These are phyloP conservation scores for Iris macrosiphon DNA, from an alignment of 106 monocot genomes.

Conservation along the genomic window DNA sequence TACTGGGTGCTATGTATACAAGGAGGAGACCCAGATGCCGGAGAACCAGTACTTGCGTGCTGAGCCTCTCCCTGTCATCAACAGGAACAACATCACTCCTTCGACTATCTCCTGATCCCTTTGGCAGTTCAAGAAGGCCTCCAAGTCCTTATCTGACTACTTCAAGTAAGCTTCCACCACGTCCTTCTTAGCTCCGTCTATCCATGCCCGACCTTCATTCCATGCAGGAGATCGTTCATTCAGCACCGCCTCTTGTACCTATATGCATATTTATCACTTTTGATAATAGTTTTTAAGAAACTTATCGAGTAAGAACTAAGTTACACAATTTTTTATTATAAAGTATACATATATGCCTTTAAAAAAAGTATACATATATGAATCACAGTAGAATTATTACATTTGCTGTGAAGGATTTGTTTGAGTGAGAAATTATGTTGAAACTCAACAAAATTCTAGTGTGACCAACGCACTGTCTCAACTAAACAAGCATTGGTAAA, in stretches of 20 bases:
- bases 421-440: no score
- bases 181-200: conserved; percentile 41
- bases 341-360: no score
- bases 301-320: neutral
- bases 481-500: no score
- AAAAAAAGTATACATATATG: no score
- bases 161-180: conserved; percentile 38
- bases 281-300: neutral
- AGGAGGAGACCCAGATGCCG: no score
- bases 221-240: conserved; percentile 24
- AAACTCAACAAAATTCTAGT: no score
- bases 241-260: conserved; percentile 43
- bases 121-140: conserved; percentile 28
- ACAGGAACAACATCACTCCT: conserved; percentile 32
- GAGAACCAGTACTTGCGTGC: conserved; percentile 16
- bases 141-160: conserved; percentile 40
- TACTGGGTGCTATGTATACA: no score
- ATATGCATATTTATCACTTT: neutral
- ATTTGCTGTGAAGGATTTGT: no score
- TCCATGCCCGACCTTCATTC: conserved; percentile 49
- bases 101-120: conserved; percentile 33
- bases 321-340: no score
- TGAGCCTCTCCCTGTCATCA: conserved; percentile 45
- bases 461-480: no score
- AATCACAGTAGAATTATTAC: no score